Evolutionary conservation across 1,139 yeast genomes (phyloP).

Genomic region (Protomyces gravidus): DNA sequence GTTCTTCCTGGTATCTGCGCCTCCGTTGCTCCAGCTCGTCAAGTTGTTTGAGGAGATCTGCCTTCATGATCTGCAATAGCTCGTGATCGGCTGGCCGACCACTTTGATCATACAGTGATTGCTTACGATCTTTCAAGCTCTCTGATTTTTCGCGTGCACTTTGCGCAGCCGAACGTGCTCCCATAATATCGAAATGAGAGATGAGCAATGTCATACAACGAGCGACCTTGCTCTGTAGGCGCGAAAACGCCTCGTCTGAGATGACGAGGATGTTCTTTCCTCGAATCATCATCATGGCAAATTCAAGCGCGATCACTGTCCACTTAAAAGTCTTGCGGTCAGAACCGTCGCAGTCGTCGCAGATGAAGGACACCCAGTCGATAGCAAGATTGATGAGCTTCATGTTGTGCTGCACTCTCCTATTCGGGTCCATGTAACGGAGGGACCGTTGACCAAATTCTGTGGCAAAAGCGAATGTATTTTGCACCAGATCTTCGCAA

Average conservation of each 20-base stretch:
- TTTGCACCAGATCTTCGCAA: conserved; percentile 72
- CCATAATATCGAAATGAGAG: conserved; percentile 97
- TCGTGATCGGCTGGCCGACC: conserved; percentile 43
- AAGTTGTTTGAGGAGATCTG: conserved; percentile 58
- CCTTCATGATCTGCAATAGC: conserved; percentile 52
- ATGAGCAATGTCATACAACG: conserved; percentile 90
- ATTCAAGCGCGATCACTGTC: conserved; percentile 94
- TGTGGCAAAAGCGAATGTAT: conserved; percentile 71
- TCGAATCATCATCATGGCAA: conserved; percentile 90
- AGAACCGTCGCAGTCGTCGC: conserved; percentile 91
- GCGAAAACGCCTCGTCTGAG: conserved; percentile 68
- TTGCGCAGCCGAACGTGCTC: conserved; percentile 79
- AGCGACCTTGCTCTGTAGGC: conserved; percentile 76
- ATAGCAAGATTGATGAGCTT: conserved; percentile 70
- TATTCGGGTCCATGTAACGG: conserved; percentile 49
- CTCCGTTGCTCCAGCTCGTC: conserved; percentile 57
- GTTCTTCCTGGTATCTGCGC: conserved; percentile 50
- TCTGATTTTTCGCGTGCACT: conserved; percentile 49
- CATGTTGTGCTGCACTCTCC: conserved; percentile 67
- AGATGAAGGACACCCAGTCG: conserved; percentile 87
- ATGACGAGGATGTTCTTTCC: conserved; percentile 84
- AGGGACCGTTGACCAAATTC: conserved; percentile 67
- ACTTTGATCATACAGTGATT: conserved; percentile 7
- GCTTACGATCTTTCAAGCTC: conserved; percentile 39
- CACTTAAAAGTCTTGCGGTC: conserved; percentile 88